These are phyloP conservation scores for Leccinum insigne DNA, from an alignment of 1,284 basidiomycete species.

Conservation along the genomic window DNA sequence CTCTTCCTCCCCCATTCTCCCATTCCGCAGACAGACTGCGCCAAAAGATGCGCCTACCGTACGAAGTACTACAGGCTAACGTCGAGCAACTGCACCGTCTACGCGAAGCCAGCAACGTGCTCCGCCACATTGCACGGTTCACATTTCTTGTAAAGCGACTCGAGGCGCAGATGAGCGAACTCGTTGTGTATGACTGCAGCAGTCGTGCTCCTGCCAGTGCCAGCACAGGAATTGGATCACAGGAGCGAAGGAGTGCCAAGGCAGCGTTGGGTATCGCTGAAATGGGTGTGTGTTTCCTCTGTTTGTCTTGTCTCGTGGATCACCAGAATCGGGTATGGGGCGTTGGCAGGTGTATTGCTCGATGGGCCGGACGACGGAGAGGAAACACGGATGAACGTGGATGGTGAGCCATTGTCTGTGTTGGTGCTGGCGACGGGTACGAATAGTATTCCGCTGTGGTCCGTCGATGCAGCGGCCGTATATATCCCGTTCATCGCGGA, in stretches of 20 bases:
- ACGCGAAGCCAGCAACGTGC: conserved; percentile 80
- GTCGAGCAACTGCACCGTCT: conserved; percentile 75
- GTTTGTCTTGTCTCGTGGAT: neutral
- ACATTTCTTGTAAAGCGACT: conserved; percentile 79
- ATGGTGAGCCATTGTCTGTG: conserved; percentile 7
- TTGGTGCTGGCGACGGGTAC: conserved; percentile 3
- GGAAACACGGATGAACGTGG: neutral
- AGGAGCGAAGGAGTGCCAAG: conserved; percentile 85
- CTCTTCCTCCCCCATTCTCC: neutral
- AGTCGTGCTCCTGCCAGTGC: neutral
- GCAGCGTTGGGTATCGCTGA: conserved; percentile 91
- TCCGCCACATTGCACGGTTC: conserved; percentile 81
- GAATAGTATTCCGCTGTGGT: conserved; percentile 56
- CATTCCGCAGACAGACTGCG: conserved; percentile 56
- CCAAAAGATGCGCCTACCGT: conserved; percentile 81
- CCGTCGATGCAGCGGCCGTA: conserved; percentile 67
- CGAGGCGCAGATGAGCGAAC: conserved; percentile 76
- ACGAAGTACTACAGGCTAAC: conserved; percentile 68
- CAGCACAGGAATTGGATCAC: conserved; percentile 32
- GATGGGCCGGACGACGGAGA: conserved; percentile 24
- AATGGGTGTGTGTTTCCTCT: conserved; percentile 55
- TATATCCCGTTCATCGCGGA: conserved; percentile 74
- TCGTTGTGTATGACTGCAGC: conserved; percentile 36
- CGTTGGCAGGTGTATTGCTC: conserved; percentile 24
- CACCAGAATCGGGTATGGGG: neutral